Base-by-base conservation (phyloP, 2,329 filamentous ascomycete species). In the Trichoderma atroviride region DNA sequence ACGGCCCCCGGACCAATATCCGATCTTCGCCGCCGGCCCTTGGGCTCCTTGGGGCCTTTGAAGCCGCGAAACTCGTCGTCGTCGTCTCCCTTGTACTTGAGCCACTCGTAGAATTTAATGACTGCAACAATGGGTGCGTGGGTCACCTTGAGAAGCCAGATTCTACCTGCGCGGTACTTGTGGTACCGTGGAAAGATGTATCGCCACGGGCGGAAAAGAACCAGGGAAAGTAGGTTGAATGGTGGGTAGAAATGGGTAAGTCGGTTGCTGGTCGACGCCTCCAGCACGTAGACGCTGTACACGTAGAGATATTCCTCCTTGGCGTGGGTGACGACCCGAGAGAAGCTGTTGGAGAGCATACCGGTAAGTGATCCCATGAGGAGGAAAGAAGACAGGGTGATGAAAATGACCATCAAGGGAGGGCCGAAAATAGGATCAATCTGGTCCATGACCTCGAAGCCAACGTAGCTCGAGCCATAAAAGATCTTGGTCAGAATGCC, bases 401-500 rank as follows among this genome's bases (percentile, higher is more conserved):
- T 87, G 79, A 95, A 95, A 60, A 93, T 84, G 71, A 93, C 84
- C 86, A 89, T 89, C 67, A 89, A 80, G 5, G 87, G 87, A 31
- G 87, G 87, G 19, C 87, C 85, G 69, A 88, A 88, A 70, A 87
- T 79, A 24, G 82, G 83, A 72, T 88, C 86, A 68, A 89, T 89
- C 56, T 87, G 78, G 66, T 85, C 76, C 87, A 89, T 89, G 69
- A 89, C 83, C 71, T 89, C 87, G 75, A 95, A 94, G 56, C 92
- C 92, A 60, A 93, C 85, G 75, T 88, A 92, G 76, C 87, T 91
- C 22, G 89, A 91, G 13, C 92, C 92, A 76, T 93, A 94, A 78
- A 94, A 94, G 64, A 94, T 92, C 78, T 92, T 92, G 71, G 92
- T 90, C 68, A 94, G 80, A 71, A 92, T 89, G 86, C 91, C 91